Evolutionary conservation across 805 yeast species (phyloP), one percentile per base, ranked within the genome.

Genomic region (Cyberlindnera euphorbiiphila): DNA sequence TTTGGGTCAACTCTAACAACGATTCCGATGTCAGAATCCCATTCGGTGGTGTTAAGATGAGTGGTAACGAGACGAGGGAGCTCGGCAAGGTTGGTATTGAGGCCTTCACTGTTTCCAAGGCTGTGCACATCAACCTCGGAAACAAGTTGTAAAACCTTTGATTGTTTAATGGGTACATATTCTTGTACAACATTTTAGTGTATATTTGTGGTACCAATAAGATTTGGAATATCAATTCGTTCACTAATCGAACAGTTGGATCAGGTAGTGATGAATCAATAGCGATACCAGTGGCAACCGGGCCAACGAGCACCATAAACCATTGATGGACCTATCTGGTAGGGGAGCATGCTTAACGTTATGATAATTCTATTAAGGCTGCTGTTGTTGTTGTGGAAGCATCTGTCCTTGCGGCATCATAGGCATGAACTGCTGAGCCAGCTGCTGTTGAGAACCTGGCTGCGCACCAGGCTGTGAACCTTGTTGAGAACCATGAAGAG

Each of bases 11-110:
- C 58, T 68, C 78, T 1, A 74, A 75, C 46, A 76, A 76, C 52
- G 78, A 74, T 42, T 67, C 72, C 9, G 76, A 75, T 48, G 61
- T 68, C 36, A 72, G 72, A 56, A 64, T 74, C 43, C 85, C 85
- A 37, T 80, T 80, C 46, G 86, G 86, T 32, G 85, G 85, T 54
- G 78, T 76, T 25, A 80, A 80, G 58, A 65, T 70, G 70, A 67
- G 76, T 54, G 85, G 86, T 50, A 65, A 76, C 39, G 84, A 85
- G 32, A 45, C 49, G 32, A 69, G 85, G 57, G 85, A 80, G 58
- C 64, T 79, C 41, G 85, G 85, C 25, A 73, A 74, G 45, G 75
- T 78, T 49, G 85, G 84, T n/a, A 57, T 79, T 38, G 65, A 66
- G 28, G 68, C 71, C 55, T 80, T 77, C 60, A 78, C 84, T 10